These are phyloP conservation scores for Medicago ruthenica DNA, from an alignment of 306 rosid species.

Conservation along the genomic window DNA sequence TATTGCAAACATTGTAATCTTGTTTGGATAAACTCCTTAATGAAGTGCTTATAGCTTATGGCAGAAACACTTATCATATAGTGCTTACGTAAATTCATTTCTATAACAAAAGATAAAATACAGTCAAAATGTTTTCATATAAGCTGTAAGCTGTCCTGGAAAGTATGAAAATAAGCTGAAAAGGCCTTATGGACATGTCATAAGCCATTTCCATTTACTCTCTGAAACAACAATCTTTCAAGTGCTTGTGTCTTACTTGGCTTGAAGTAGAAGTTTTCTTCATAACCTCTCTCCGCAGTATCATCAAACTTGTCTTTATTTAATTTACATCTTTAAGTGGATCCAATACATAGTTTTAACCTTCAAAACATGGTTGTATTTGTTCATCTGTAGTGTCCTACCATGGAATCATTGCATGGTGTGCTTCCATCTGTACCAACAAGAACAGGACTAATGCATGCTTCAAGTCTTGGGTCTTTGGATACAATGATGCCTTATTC, in stretches of 20 bases:
- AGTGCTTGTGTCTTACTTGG: neutral
- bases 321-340: neutral
- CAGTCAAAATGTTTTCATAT: too few relatives aligned
- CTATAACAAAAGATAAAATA: too few relatives aligned
- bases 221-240: too few relatives aligned
- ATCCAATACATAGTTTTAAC: slow-evolving; percentile 14
- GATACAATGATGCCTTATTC: slow-evolving; percentile 51
- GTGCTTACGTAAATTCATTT: too few relatives aligned
- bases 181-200: too few relatives aligned
- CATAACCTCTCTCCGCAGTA: neutral
- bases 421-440: slow-evolving; percentile 42
- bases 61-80: too few relatives aligned
- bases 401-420: slow-evolving; percentile 49
- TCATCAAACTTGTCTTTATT: neutral
- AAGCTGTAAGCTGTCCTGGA: too few relatives aligned
- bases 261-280: neutral
- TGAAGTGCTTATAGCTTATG: too few relatives aligned
- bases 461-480: slow-evolving; percentile 53
- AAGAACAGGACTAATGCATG: slow-evolving; percentile 48
- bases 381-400: slow-evolving; percentile 54
- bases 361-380: slow-evolving; percentile 26
- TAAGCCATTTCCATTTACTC: too few relatives aligned
- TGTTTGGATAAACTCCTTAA: too few relatives aligned
- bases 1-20: neutral
- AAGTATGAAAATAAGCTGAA: too few relatives aligned